A percentile compares a stretch with the other conserved stretches of the same genome.
phyloP scores from a whole-genome alignment of 495 filamentous ascomycete species.

The Thermothielavioides terrestris region DNA sequence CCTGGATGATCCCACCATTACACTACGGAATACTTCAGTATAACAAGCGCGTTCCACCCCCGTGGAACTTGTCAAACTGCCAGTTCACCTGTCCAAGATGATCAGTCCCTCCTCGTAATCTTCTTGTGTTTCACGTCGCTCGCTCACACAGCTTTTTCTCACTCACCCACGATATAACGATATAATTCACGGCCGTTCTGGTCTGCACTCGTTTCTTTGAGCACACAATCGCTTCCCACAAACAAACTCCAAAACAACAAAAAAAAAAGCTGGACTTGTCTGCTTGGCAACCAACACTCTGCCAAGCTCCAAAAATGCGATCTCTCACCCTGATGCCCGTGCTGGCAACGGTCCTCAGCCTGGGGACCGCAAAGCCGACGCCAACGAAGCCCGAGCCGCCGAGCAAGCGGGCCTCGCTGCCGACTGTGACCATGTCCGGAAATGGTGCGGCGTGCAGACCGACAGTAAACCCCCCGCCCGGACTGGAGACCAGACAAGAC shows the following conservation, averaged over 20 bases:
- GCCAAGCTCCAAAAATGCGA: slow-evolving; percentile 12
- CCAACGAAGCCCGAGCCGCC: slow-evolving; percentile 49
- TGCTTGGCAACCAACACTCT: slow-evolving; percentile 5
- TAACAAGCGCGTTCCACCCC: not conserved
- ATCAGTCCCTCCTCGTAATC: not conserved
- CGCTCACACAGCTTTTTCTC: not conserved
- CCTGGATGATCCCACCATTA: not conserved
- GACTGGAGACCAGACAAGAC: not conserved
- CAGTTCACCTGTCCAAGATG: not conserved
- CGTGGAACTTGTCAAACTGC: not conserved
- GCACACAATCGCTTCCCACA: not conserved
- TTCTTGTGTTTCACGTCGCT: slow-evolving; percentile 1
- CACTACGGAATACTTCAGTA: too few relatives aligned
- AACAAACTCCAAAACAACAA: too few relatives aligned
- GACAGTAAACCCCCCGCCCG: too few relatives aligned
- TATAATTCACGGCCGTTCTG: not conserved
- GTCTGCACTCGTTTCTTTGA: not conserved
- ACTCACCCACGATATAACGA: too few relatives aligned
- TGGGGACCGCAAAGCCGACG: slow-evolving; percentile 50
- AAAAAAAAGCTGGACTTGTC: too few relatives aligned
- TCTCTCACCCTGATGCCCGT: slow-evolving; percentile 34
- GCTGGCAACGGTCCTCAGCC: slow-evolving; percentile 45
- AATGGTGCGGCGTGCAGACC: slow-evolving; percentile 31
- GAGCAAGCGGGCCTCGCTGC: slow-evolving; percentile 35
- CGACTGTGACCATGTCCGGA: slow-evolving; percentile 38